Evolutionary conservation across 2,329 filamentous ascomycete genomes (phyloP).

Genomic region (Claviceps fusiformis): DNA sequence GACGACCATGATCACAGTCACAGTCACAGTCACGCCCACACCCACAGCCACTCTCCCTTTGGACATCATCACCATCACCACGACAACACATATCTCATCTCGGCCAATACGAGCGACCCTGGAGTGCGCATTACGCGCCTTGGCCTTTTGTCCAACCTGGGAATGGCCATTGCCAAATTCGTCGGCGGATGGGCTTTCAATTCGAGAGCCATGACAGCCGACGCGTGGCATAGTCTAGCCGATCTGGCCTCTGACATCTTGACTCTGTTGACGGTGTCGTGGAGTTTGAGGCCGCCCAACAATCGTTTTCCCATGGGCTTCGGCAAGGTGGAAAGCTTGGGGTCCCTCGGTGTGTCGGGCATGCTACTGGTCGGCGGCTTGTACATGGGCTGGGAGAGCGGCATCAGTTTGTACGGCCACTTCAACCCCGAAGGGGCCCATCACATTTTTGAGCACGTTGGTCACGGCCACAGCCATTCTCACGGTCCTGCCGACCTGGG

Average conservation of each 20-base stretch:
- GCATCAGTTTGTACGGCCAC: slow-evolving; percentile 53
- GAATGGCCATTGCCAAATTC: slow-evolving; percentile 89
- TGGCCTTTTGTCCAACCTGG: slow-evolving; percentile 64
- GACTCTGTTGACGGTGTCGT: slow-evolving; percentile 87
- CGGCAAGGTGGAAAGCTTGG: slow-evolving; percentile 94
- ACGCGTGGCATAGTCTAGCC: slow-evolving; percentile 89
- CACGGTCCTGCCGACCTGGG: slow-evolving; percentile 33
- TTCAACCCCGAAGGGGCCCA: slow-evolving; percentile 58
- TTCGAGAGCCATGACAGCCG: slow-evolving; percentile 82
- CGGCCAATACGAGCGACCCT: slow-evolving; percentile 61
- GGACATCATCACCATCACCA: slow-evolving; percentile 69
- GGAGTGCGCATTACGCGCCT: slow-evolving; percentile 50
- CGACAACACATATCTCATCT: slow-evolving; percentile 89
- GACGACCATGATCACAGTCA: slow-evolving; percentile 27
- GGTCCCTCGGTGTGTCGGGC: slow-evolving; percentile 82
- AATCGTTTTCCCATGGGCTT: slow-evolving; percentile 80
- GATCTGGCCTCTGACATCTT: slow-evolving; percentile 92
- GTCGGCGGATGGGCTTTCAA: slow-evolving; percentile 89
- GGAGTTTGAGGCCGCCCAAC: slow-evolving; percentile 76
- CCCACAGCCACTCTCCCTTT: slow-evolving; percentile 25
- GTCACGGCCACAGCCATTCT: slow-evolving; percentile 53
- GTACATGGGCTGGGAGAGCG: slow-evolving; percentile 77
- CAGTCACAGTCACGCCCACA: no score
- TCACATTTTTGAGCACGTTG: slow-evolving; percentile 45
- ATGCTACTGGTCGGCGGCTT: slow-evolving; percentile 80